Base-by-base conservation (phyloP, 1,284 basidiomycete species). In the Cystobasidium slooffiae region DNA sequence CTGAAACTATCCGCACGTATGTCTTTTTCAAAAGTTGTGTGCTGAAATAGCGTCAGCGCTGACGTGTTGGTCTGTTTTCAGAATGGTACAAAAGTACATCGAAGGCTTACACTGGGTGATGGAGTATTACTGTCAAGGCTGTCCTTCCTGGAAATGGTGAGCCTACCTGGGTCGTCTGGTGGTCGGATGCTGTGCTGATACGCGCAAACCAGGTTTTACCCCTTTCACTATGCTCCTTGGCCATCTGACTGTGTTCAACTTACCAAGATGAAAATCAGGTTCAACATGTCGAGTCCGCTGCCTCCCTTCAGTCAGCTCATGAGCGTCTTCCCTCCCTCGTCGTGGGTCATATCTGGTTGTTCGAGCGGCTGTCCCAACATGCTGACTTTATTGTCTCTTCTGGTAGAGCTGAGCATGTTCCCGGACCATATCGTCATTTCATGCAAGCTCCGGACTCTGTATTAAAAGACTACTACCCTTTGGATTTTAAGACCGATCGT, bases 81-180 rank as follows among this genome's bases (percentile, higher is more conserved):
- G 76, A 59, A 84, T 97, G 68, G 85, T 88, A 10, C 93, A 87
- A 79, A 88, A 89, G 75, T 99, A 97, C 82, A 87, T 93, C 46
- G 94, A 99, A 82, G 97, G 96, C 0, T 84, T 99, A 76, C 96
- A 98, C 81, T 99, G 96, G 97, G 94, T 99, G 39, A 91, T 99
- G 88, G 91, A 94, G 82, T 99, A 99, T 83, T 99, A 99, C 83
- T 98, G 97, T 83, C 89, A 91, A 77, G 96, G 96, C 46, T 94
- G 97, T 18, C 92, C 93, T 1, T 95, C 93, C 6, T 99, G 96
- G 96, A 89, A 93, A 37, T 99, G 97, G 82, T 83, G 39, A 37
- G 70, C 20, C 14, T 20, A 12, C n/a, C 10, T 51, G n/a, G 10
- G 12, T 43, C 24, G 6, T 9, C 47, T 14, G 41, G n/a, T 10